Conservation (phyloP, 164 flowering plant genomes). For the Magnolia officinalis region DNA sequence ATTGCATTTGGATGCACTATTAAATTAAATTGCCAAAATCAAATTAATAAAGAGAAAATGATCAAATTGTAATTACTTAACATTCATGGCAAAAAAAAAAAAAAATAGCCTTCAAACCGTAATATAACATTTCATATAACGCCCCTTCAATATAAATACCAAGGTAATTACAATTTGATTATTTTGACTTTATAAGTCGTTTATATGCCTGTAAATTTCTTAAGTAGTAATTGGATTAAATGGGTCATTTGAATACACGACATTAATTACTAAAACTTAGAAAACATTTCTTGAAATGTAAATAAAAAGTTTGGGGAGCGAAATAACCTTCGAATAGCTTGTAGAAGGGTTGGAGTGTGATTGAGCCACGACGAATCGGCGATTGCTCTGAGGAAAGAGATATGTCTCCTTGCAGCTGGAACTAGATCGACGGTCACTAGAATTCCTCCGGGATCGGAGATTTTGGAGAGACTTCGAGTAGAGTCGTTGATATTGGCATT, state of each 20-base stretch:
- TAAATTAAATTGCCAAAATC: too few species aligned
- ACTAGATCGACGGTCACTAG: slow-evolving; percentile 66
- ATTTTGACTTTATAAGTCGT: too few species aligned
- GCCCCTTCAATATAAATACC: too few species aligned
- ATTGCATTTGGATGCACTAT: neutral
- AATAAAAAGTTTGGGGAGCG: neutral
- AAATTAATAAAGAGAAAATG: too few species aligned
- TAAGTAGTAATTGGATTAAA: too few species aligned
- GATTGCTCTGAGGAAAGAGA: slow-evolving; percentile 45
- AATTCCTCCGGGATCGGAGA: neutral
- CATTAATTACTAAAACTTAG: neutral
- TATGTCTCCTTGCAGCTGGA: slow-evolving; percentile 54
- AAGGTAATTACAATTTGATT: too few species aligned
- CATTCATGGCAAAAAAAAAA: too few species aligned
- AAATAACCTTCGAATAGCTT: slow-evolving; percentile 64
- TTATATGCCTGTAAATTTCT: too few species aligned
- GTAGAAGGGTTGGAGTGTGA: slow-evolving; percentile 34
- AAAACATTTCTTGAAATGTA: neutral
- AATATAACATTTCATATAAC: too few species aligned
- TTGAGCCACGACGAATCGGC: slow-evolving; percentile 73
- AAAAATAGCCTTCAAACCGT: too few species aligned
- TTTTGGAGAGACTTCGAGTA: slow-evolving; percentile 1
- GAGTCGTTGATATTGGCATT: neutral
- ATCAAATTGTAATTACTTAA: too few species aligned
- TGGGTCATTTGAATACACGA: too few species aligned